Conservation (phyloP, 2,329 filamentous ascomycete species). For the Lecanicillium sp. region DNA sequence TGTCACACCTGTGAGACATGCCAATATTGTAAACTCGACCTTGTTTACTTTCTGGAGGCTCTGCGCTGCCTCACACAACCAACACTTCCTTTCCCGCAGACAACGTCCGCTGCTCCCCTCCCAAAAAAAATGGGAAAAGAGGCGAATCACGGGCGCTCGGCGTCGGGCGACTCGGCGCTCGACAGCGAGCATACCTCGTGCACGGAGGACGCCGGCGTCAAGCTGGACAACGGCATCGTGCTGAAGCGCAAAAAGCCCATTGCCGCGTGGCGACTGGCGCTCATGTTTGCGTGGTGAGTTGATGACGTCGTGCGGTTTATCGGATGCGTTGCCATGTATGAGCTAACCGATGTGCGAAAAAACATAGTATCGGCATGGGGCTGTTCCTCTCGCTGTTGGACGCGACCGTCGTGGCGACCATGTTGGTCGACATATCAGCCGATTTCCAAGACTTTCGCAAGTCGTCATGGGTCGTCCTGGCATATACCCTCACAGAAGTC, state of each 20-base stretch:
- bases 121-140: too few relatives aligned
- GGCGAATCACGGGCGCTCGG: too few relatives aligned
- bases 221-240: constrained; percentile 4
- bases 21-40: too few relatives aligned
- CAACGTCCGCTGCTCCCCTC: too few relatives aligned
- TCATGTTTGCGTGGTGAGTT: constrained; percentile 16
- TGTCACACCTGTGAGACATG: too few relatives aligned
- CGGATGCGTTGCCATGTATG: neutral
- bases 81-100: too few relatives aligned
- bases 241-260: constrained; percentile 17
- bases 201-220: too few relatives aligned
- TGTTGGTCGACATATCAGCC: constrained; percentile 12
- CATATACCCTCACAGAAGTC: constrained; percentile 15
- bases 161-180: too few relatives aligned
- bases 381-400: constrained; percentile 14
- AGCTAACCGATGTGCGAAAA: neutral
- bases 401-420: constrained; percentile 15
- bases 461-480: constrained; percentile 13
- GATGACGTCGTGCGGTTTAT: neutral
- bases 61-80: too few relatives aligned
- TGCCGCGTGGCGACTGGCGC: constrained; percentile 15
- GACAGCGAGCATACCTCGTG: too few relatives aligned
- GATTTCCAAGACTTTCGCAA: constrained; percentile 12
- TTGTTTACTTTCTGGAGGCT: too few relatives aligned
- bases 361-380: constrained; percentile 14